Base-by-base conservation (phyloP, 768 basidiomycete genomes). In the Thelephora ganbajun region DNA sequence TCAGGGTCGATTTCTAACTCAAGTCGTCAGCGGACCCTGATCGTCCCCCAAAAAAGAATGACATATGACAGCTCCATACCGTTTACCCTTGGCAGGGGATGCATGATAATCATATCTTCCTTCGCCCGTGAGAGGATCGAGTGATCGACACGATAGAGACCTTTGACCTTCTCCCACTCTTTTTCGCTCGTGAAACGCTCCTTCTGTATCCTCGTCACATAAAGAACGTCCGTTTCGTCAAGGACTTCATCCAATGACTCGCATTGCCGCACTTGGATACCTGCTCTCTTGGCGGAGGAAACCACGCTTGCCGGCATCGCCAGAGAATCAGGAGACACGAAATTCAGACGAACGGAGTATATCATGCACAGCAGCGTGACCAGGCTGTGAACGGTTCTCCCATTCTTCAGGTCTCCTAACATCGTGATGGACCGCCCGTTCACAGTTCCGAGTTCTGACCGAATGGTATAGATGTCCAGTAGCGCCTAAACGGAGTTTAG, bases 81-180 rank as follows among this genome's bases (percentile, higher is more conserved):
- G 50, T 88, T 90, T 45, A 94, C 80, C 57, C 96, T 68, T 12
- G 96, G 96, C 18, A 99, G 70, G n/a, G 96, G 96, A 64, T 99
- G 96, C 92, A 99, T 94, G 54, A 98, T 91, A 50, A 98, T 97
- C 80, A 96, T 90, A 46, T 92, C 87, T 53, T 89, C 84, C 69
- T 98, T 98, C 9, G 96, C 94, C 37, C 86, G 73, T 5, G 91
- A 80, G 22, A 99, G 72, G 30, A 98, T 79, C 11, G 93, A 87
- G 59, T 98, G 96, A 64, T 98, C 90, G 47, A 99, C 78, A 33
- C 90, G 72, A 62, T 94, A 98, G 13, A 82, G 77, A 59, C 94
- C 86, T 69, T 90, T 96, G 56, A 96, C 90, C 42, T 79, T 73
- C 53, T 81, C 69, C 88, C 91, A 99, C 61, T 93, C 94, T 30